phyloP scores from a whole-genome alignment of 441 rosid species.

The Adansonia grandidieri region DNA sequence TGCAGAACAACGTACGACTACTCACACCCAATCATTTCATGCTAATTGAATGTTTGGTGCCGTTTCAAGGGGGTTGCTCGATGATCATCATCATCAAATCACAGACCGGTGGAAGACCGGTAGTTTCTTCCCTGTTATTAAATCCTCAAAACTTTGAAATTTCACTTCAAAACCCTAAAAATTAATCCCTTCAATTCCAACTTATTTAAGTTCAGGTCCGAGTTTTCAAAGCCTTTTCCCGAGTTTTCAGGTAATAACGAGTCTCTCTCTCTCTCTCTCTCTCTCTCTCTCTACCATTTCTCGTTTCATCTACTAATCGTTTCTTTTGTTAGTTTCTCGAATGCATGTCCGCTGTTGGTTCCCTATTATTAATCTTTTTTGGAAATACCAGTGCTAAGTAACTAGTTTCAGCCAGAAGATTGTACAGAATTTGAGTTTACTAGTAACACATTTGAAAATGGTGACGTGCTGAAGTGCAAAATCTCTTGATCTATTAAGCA shows the following conservation, averaged over 20 bases:
- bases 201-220: background rate
- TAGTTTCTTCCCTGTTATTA: background rate
- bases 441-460: background rate
- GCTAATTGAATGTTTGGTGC: conserved; percentile 18
- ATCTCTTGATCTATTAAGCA: background rate
- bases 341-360: background rate
- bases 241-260: background rate
- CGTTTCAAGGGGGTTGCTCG: background rate
- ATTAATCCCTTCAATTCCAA: background rate
- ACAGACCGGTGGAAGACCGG: conserved; percentile 20
- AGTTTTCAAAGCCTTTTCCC: background rate
- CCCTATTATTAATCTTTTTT: background rate
- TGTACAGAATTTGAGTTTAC: background rate
- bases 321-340: background rate
- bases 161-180: conserved; percentile 22
- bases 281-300: too few relatives aligned
- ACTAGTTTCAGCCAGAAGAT: background rate
- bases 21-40: background rate
- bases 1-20: background rate
- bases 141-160: background rate
- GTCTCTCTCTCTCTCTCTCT: background rate
- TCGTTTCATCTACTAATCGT: background rate
- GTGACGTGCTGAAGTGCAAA: background rate
- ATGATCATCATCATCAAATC: conserved; percentile 7
- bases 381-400: background rate